These are phyloP conservation scores for Ophiobolus disseminans DNA, from an alignment of 2,329 filamentous ascomycete species.

Conservation along the genomic window DNA sequence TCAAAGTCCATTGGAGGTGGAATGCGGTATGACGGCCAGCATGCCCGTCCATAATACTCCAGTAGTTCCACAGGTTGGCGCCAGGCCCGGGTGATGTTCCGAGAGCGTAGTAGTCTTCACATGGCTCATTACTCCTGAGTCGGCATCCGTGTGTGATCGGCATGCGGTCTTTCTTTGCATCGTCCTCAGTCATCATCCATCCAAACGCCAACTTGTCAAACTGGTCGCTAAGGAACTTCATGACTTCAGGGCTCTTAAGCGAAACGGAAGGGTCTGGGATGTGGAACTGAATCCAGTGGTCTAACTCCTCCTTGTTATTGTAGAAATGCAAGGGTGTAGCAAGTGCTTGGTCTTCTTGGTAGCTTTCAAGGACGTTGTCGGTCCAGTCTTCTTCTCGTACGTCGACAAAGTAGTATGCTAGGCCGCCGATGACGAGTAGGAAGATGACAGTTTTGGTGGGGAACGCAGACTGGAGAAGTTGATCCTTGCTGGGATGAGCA, in stretches of 20 bases:
- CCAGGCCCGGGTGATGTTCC: slow-evolving; percentile 40
- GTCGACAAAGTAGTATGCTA: slow-evolving; percentile 35
- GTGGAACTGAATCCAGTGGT: slow-evolving; percentile 35
- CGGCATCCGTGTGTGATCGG: slow-evolving; percentile 43
- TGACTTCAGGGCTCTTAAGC: slow-evolving; percentile 28
- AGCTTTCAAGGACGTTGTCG: slow-evolving; percentile 26
- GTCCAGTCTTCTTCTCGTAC: slow-evolving; percentile 27
- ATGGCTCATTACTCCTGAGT: slow-evolving; percentile 39
- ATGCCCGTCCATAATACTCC: slow-evolving; percentile 60
- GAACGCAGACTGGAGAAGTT: slow-evolving; percentile 35
- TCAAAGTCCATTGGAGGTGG: slow-evolving; percentile 51
- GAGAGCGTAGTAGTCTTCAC: slow-evolving; percentile 42
- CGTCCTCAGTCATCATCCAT: slow-evolving; percentile 38
- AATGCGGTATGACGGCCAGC: slow-evolving; percentile 55
- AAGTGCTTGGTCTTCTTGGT: slow-evolving; percentile 16
- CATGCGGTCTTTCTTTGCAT: slow-evolving; percentile 29
- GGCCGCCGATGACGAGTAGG: slow-evolving; percentile 28
- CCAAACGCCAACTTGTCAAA: slow-evolving; percentile 36
- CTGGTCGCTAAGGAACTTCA: slow-evolving; percentile 28
- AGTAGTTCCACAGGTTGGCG: slow-evolving; percentile 43
- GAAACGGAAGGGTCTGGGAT: slow-evolving; percentile 26
- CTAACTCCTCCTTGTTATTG: slow-evolving; percentile 33
- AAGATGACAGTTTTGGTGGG: slow-evolving; percentile 41
- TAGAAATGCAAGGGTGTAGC: slow-evolving; percentile 37
- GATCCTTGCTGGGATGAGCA: no score